Base-by-base conservation (phyloP, 495 filamentous ascomycete genomes). In the Podospora conica region DNA sequence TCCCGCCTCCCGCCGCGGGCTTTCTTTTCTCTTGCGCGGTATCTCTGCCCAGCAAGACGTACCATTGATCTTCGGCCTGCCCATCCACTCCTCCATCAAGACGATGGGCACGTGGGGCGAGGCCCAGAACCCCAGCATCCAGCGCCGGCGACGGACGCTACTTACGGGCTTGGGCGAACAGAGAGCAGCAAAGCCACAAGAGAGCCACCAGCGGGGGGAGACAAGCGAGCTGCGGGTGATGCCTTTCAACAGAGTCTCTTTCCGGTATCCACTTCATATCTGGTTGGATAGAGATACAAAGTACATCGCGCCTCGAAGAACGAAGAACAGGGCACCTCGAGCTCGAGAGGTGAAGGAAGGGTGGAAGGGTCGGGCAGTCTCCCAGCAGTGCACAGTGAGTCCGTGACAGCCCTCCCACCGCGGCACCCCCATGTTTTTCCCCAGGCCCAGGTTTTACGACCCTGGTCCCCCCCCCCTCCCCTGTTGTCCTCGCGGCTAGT, bases 381-480 rank as follows among this genome's bases (percentile, higher is more conserved):
- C 40, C 40, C 40, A 48, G 18, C 6, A 48, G 18, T n/a, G 18
- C 15, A 3, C 15, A 4, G 33, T 40, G 33, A 48, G 33, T 15
- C 40, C 40, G 40, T 48, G 40, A 48, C 40, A 48, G 15, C 40
- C 40, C 40, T 48, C 40, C 29, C 40, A n/a, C 40, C 40, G 40
- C 40, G 40, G 40, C 40, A 48, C 40, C 40, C 40, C 40, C 40
- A 48, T 48, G 40, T 18, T 2, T n/a, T 40, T 48, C 40, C 40
- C 40, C 40, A 48, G 40, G 40, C 40, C 61, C 60, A 53, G 31
- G 60, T 58, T 55, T 58, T 61, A 63, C 60, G 15, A 67, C 65
- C 60, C 65, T 53, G 65, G 65, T 55, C 4, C 24, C 33, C 11
- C 31, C 65, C n/a, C 33, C 27, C 31, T 28, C n/a, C 33, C 27